phyloP scores from a whole-genome alignment of 331 rosid species.

The Phaseolus coccineus region DNA sequence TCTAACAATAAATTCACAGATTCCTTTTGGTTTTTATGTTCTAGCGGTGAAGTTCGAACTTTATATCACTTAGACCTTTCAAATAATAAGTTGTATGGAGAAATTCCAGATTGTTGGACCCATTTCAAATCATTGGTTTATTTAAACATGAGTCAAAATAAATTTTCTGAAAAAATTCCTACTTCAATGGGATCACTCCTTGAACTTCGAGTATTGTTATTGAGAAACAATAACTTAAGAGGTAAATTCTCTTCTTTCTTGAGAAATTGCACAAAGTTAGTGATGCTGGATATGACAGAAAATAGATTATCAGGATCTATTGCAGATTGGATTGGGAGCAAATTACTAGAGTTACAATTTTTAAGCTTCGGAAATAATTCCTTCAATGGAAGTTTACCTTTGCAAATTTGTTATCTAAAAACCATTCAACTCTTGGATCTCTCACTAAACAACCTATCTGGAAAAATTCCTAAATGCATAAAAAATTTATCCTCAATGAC shows the following conservation, averaged over 20 bases:
- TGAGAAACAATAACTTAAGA: too few relatives aligned
- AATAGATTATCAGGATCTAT: not conserved
- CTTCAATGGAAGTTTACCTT: not conserved
- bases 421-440: not conserved
- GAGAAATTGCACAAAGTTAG: too few relatives aligned
- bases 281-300: too few relatives aligned
- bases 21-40: too few relatives aligned
- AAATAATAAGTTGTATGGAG: not conserved
- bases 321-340: not conserved
- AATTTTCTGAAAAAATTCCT: not conserved
- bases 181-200: not conserved
- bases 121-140: constrained; percentile 2
- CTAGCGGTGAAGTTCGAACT: too few relatives aligned
- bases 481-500: not conserved
- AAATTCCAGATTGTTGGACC: constrained; percentile 32
- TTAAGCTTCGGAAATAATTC: constrained; percentile 6
- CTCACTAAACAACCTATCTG: not conserved
- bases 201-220: too few relatives aligned
- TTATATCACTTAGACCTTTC: too few relatives aligned
- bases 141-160: constrained; percentile 18
- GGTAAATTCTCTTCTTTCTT: too few relatives aligned
- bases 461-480: not conserved
- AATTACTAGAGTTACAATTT: not conserved
- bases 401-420: not conserved
- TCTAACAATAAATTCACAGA: too few relatives aligned